A percentile compares a stretch with the other conserved stretches of the same genome.
phyloP scores from a whole-genome alignment of 2,329 filamentous ascomycete genomes.

The Mycocentrospora acerina region DNA sequence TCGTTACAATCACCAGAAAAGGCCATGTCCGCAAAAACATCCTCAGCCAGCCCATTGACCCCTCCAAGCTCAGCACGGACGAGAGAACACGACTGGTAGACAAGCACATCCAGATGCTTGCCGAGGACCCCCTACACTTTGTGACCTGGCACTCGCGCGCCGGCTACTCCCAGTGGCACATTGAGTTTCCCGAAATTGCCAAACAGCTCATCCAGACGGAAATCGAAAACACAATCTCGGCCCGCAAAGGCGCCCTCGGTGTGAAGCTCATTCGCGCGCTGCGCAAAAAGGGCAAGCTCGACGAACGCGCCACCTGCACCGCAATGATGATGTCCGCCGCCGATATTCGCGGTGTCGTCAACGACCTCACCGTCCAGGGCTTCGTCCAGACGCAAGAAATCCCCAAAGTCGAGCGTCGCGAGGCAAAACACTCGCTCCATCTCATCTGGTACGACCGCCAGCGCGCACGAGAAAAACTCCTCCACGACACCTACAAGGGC shows the following conservation, averaged over 20 bases:
- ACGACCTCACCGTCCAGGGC: conserved; percentile 81
- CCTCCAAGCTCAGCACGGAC: conserved; percentile 23
- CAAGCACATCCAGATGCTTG: conserved; percentile 71
- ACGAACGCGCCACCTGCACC: conserved; percentile 83
- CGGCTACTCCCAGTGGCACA: conserved; percentile 73
- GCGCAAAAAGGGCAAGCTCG: conserved; percentile 84
- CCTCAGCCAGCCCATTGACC: conserved; percentile 29
- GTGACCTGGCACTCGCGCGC: conserved; percentile 65
- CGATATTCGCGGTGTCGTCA: conserved; percentile 81
- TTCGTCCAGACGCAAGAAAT: conserved; percentile 93
- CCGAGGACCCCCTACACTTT: conserved; percentile 67
- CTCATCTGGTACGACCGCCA: conserved; percentile 88
- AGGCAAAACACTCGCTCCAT: conserved; percentile 82
- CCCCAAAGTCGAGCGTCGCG: conserved; percentile 79
- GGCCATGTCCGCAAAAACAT: conserved; percentile 23
- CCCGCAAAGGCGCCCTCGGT: conserved; percentile 73
- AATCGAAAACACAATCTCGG: conserved; percentile 77
- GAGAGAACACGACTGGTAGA: conserved; percentile 52
- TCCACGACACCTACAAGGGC: conserved; percentile 84
- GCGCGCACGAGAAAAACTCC: conserved; percentile 66
- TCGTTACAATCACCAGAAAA: conserved; percentile 25
- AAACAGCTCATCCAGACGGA: conserved; percentile 72
- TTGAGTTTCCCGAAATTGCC: conserved; percentile 77
- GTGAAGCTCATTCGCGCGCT: conserved; percentile 84
- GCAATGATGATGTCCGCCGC: conserved; percentile 81